Conservation (phyloP, 2,329 filamentous ascomycete species). For the Neonectria sp. region DNA sequence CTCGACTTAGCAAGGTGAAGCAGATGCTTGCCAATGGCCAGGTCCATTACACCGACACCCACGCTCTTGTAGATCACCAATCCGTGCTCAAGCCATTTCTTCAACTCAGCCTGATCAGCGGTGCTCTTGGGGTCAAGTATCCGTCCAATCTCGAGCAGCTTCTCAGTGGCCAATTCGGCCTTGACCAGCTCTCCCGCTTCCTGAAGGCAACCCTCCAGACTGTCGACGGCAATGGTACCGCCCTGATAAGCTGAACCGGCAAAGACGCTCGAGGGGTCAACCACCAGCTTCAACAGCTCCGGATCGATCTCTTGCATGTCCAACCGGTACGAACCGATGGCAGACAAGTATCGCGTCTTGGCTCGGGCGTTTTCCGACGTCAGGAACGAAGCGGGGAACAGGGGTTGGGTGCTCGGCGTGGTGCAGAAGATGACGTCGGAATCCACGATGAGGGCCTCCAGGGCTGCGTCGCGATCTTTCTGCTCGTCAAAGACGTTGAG, state of each 20-base stretch:
- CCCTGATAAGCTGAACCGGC: constrained; percentile 14
- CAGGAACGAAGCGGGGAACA: constrained; percentile 46
- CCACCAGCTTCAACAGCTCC: constrained; percentile 42
- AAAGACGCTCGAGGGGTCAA: constrained; percentile 32
- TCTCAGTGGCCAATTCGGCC: constrained; percentile 38
- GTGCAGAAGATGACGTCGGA: constrained; percentile 52
- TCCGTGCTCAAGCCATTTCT: constrained; percentile 73
- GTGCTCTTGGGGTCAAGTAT: constrained; percentile 57
- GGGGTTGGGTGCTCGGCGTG: constrained; percentile 47
- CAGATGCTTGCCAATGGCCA: constrained; percentile 73
- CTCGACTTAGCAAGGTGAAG: constrained; percentile 69
- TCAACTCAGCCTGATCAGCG: constrained; percentile 50
- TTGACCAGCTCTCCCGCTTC: constrained; percentile 52
- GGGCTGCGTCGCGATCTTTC: constrained; percentile 20
- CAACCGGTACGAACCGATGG: constrained; percentile 52
- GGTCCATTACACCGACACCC: constrained; percentile 78
- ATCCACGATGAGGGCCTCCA: constrained; percentile 40
- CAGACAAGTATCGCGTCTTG: constrained; percentile 48
- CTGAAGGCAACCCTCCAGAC: constrained; percentile 47
- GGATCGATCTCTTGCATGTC: constrained; percentile 54
- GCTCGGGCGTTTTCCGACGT: constrained; percentile 38
- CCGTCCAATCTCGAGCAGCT: constrained; percentile 64
- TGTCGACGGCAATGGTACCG: constrained; percentile 46
- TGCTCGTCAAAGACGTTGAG: constrained; percentile 32
- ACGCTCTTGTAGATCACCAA: constrained; percentile 81